Base-by-base conservation (phyloP, 2,329 filamentous ascomycete genomes). In the Amauroascus niger region DNA sequence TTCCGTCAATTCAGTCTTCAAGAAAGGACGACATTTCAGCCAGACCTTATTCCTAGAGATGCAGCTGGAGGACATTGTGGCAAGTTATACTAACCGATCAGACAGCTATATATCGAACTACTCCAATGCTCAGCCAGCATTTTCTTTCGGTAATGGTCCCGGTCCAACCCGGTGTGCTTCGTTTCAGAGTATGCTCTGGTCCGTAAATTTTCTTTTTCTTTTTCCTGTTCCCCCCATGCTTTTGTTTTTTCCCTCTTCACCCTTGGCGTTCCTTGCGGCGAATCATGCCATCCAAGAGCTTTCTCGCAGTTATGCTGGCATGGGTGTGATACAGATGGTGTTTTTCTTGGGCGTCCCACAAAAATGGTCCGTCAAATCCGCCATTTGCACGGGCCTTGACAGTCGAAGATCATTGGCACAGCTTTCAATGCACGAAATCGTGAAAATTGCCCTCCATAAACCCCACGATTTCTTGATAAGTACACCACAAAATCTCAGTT, bases 351-450 rank as follows among this genome's bases (percentile, higher is more conserved):
- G 18, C 30, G 32, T 48, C 32, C 45, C 45, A 48, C 32, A 37
- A 6, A 50, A 32, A 20, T 16, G 39, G 49, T 20, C 33, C 51
- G 51, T 24, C 41, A 28, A 39, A 37, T 18, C 22, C 16, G 18
- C 22, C 43, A 47, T 53, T 52, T 44, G 51, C 51, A 53, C 51
- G 51, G 51, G 51, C 51, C 51, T 41, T 30, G 30, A 48, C 14
- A 6, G 41, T 40, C 33, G 51, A 41, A 22, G 43, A 35, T 53
- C 51, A 53, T 53, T 53, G 51, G 51, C 51, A 53, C 48, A 30
- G 45, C 47, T 41, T 18, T 16, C 22, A n/a, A 37, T 37, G 20
- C 46, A 24, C 33, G 35, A 30, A 41, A 41, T 24, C 32, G 18
- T 41, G 22, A 40, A 26, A 22, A 13, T 48, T 20, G 11, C 47